phyloP scores from a whole-genome alignment of 192 early-diverging fungal genomes.

The Ambispora gerdemannii region DNA sequence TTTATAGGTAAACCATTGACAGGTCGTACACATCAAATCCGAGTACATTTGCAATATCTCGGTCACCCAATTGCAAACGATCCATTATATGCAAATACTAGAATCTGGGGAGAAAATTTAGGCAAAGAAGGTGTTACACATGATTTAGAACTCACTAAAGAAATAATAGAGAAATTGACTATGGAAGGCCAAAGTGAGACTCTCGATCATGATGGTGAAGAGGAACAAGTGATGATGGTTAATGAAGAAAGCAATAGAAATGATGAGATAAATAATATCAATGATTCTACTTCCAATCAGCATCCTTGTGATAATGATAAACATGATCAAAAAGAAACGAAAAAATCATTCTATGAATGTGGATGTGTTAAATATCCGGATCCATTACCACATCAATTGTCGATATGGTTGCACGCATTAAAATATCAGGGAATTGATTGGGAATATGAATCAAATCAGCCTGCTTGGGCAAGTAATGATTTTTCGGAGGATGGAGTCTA shows the following conservation, averaged over 20 bases:
- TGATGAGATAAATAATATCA: too few relatives aligned
- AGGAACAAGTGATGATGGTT: slow-evolving; percentile 16
- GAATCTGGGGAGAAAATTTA: slow-evolving; percentile 64
- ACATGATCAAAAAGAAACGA: not conserved
- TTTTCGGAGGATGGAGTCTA: not conserved
- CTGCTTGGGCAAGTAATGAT: slow-evolving; percentile 72
- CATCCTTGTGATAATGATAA: slow-evolving; percentile 9
- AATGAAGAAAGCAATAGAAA: too few relatives aligned
- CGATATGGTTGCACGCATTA: slow-evolving; percentile 91
- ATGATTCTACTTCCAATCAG: too few relatives aligned
- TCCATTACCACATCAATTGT: slow-evolving; percentile 69
- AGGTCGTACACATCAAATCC: slow-evolving; percentile 95
- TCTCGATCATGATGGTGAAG: slow-evolving; percentile 13
- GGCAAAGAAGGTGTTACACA: slow-evolving; percentile 55
- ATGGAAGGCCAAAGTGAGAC: slow-evolving; percentile 34
- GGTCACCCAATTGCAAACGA: slow-evolving; percentile 95
- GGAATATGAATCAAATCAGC: slow-evolving; percentile 74
- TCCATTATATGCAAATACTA: slow-evolving; percentile 77
- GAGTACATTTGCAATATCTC: slow-evolving; percentile 91
- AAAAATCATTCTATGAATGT: slow-evolving; percentile 60
- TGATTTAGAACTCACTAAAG: slow-evolving; percentile 33
- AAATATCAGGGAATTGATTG: slow-evolving; percentile 73
- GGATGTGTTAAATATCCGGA: slow-evolving; percentile 53
- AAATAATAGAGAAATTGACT: slow-evolving; percentile 34
- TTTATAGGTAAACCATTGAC: slow-evolving; percentile 75